These are phyloP conservation scores for Hymenoscyphus albidus DNA, from an alignment of 2,329 filamentous ascomycete species.

Conservation along the genomic window DNA sequence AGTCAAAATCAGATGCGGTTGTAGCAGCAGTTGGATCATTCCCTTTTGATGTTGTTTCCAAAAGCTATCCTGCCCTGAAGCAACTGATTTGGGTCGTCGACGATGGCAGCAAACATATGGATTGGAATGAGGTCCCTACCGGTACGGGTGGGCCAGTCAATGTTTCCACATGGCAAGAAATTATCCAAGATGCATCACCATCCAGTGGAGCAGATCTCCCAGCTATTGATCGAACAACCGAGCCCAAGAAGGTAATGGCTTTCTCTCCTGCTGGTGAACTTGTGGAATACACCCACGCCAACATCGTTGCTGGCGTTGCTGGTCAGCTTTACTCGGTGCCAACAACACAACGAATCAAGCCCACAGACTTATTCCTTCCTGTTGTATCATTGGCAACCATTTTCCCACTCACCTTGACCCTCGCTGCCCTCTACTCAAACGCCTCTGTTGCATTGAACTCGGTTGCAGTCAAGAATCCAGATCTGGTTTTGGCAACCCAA, in stretches of 20 bases:
- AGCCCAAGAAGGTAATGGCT: conserved; percentile 55
- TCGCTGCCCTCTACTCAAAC: conserved; percentile 81
- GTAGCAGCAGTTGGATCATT: conserved; percentile 84
- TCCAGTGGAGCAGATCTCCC: conserved; percentile 62
- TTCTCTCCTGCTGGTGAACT: conserved; percentile 70
- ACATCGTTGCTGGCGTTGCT: conserved; percentile 82
- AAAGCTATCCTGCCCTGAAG: conserved; percentile 65
- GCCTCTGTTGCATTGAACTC: conserved; percentile 85
- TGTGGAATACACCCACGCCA: conserved; percentile 75
- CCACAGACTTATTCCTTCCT: conserved; percentile 78
- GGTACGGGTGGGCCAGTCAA: conserved; percentile 71
- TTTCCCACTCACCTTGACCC: conserved; percentile 74
- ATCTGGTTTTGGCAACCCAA: conserved; percentile 69
- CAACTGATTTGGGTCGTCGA: conserved; percentile 92
- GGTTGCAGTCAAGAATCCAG: conserved; percentile 68
- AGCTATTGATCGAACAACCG: conserved; percentile 50
- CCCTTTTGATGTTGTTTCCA: conserved; percentile 69
- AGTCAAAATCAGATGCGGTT: conserved; percentile 73
- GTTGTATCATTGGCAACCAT: conserved; percentile 76
- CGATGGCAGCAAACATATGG: conserved; percentile 83
- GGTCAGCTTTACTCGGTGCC: conserved; percentile 75
- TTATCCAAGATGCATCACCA: conserved; percentile 66
- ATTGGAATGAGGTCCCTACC: conserved; percentile 86
- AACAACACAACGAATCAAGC: conserved; percentile 65
- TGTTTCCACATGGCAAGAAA: conserved; percentile 89